Evolutionary conservation across 257 asterid species (phyloP).

Genomic region (Solanum etuberosum): DNA sequence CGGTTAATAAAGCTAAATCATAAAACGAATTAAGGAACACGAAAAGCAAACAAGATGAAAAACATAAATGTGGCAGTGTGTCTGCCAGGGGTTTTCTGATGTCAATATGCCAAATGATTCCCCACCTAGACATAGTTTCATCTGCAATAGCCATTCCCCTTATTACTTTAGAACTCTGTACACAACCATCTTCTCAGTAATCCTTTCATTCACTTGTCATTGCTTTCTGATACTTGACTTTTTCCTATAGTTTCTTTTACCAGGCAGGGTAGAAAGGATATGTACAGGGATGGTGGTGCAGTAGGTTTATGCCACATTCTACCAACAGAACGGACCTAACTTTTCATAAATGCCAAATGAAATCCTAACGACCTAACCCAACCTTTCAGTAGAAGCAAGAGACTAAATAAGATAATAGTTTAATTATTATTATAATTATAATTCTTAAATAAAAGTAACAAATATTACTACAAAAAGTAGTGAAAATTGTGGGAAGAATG

Average conservation of each 20-base stretch:
- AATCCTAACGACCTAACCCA: background rate
- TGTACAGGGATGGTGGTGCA: background rate
- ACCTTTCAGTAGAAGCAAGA: background rate
- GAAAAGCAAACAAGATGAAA: background rate
- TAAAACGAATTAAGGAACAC: background rate
- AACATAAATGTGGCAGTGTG: background rate
- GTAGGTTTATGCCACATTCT: background rate
- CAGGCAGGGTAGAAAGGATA: background rate
- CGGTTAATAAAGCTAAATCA: background rate
- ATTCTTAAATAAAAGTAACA: background rate
- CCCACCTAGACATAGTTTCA: background rate
- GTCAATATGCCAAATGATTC: background rate
- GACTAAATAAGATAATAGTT: background rate
- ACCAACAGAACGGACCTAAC: background rate
- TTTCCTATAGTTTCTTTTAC: background rate
- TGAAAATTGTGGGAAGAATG: background rate
- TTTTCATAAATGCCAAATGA: background rate
- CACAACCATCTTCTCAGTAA: background rate
- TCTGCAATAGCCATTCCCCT: background rate
- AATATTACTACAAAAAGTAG: background rate
- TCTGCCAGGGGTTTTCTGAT: background rate
- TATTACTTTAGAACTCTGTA: background rate
- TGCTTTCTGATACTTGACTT: background rate
- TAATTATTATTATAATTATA: background rate
- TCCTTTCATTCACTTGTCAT: background rate